A percentile compares a stretch with the other conserved stretches of the same genome.
Evolutionary conservation across 306 rosid genomes (phyloP).

Genomic region (Citrullus mucosospermus): DNA sequence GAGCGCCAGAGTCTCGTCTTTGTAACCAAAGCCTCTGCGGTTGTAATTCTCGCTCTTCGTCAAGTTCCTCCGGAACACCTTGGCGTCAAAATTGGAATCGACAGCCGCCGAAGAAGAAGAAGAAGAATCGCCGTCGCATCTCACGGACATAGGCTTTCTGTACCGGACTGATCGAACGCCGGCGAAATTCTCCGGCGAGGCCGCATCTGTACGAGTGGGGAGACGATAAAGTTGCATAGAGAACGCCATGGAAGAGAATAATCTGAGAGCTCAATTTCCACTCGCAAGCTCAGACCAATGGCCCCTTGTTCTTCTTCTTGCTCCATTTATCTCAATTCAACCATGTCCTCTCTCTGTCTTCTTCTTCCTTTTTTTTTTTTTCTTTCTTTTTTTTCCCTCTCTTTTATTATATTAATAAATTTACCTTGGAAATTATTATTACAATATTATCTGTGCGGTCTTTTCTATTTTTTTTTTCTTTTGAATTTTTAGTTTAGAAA

Average conservation of each 20-base stretch:
- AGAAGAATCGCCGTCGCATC: slow-evolving; percentile 43
- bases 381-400: too few species aligned
- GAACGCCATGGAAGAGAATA: slow-evolving; percentile 45
- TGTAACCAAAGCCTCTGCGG: slow-evolving; percentile 75
- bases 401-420: not conserved
- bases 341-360: not conserved
- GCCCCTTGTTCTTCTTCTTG: not conserved
- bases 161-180: slow-evolving; percentile 13
- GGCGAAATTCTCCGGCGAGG: slow-evolving; percentile 22
- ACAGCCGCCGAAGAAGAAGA: slow-evolving; percentile 15
- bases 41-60: slow-evolving; percentile 80
- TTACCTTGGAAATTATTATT: not conserved
- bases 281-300: not conserved
- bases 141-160: slow-evolving; percentile 38
- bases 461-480: not conserved
- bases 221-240: slow-evolving; percentile 46
- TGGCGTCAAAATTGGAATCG: slow-evolving; percentile 65
- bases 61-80: slow-evolving; percentile 78
- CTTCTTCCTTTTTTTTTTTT: not conserved
- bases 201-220: slow-evolving; percentile 29
- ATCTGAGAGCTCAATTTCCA: not conserved
- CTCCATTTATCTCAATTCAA: not conserved
- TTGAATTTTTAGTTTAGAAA: too few species aligned
- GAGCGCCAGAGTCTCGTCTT: slow-evolving; percentile 75
- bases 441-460: not conserved